phyloP scores from a whole-genome alignment of 2,329 filamentous ascomycete genomes.

The Karstenula rhodostoma region DNA sequence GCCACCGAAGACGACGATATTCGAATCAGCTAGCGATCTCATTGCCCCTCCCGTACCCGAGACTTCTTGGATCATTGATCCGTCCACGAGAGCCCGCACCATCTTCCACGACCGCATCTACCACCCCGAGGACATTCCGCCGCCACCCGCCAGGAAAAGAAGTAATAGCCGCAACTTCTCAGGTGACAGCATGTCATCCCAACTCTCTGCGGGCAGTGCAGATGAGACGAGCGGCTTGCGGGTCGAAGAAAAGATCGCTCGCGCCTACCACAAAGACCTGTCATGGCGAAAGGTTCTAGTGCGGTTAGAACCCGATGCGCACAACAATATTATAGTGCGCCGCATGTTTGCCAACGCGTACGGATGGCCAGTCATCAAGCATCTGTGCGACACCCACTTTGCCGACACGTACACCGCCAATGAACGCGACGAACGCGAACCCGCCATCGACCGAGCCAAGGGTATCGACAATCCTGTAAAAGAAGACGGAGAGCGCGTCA shows the following conservation, averaged over 20 bases:
- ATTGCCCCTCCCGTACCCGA: constrained; percentile 88
- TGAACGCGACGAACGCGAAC: constrained; percentile 72
- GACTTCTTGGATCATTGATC: constrained; percentile 82
- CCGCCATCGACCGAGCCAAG: constrained; percentile 73
- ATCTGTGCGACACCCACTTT: constrained; percentile 94
- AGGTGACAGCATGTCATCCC: constrained; percentile 41
- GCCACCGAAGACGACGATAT: constrained; percentile 89
- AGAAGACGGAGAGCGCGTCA: constrained; percentile 72
- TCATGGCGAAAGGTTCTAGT: constrained; percentile 98
- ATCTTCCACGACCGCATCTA: constrained; percentile 98
- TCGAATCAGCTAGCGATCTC: constrained; percentile 92
- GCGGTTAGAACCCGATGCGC: constrained; percentile 92
- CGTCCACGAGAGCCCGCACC: constrained; percentile 79
- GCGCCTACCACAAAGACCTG: constrained; percentile 89
- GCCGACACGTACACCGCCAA: constrained; percentile 73
- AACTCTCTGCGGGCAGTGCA: constrained; percentile 36
- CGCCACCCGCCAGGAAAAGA: constrained; percentile 66
- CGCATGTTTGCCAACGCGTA: constrained; percentile 97
- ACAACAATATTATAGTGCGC: constrained; percentile 97
- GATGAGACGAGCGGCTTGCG: constrained; percentile 74
- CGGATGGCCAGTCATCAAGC: constrained; percentile 96
- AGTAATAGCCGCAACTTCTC: constrained; percentile 47
- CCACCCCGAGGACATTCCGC: constrained; percentile 90
- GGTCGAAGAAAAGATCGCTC: constrained; percentile 96
- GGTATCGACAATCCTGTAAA: constrained; percentile 64